Percentiles rank a stretch among this genome's conserved stretches.
Evolutionary conservation across 2,329 filamentous ascomycete species (phyloP).

Genomic region (Decorospora gaudefroyi): DNA sequence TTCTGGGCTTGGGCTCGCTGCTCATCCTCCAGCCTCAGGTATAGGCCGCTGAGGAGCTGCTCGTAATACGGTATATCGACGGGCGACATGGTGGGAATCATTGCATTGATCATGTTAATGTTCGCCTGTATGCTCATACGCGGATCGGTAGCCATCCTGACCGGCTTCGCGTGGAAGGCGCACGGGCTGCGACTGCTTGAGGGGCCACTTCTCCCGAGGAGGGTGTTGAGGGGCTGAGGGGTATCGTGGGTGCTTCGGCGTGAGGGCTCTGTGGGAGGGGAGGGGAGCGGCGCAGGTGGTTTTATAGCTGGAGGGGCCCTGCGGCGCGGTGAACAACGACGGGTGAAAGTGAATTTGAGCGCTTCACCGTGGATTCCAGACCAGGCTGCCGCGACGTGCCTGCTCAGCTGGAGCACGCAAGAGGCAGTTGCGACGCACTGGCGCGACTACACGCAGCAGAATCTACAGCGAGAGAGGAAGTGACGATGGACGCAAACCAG

Average conservation of each 20-base stretch:
- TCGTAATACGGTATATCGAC: slow-evolving; percentile 8
- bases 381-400: slow-evolving; percentile 12
- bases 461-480: not conserved
- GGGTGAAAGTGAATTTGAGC: slow-evolving; percentile 3
- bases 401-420: slow-evolving; percentile 1
- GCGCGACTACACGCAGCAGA: too few species aligned
- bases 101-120: slow-evolving; percentile 7
- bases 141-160: not conserved
- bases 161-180: too few species aligned
- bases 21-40: not conserved
- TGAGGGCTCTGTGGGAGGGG: not conserved
- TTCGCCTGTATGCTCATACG: slow-evolving; percentile 1
- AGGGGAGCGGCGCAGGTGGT: slow-evolving; percentile 3
- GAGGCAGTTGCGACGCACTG: slow-evolving; percentile 1
- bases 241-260: not conserved
- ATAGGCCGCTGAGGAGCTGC: slow-evolving; percentile 3
- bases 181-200: too few species aligned
- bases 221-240: not conserved
- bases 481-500: slow-evolving; percentile 2
- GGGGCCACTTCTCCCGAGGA: slow-evolving; percentile 1
- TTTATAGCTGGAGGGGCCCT: slow-evolving; percentile 2
- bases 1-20: not conserved
- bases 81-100: slow-evolving; percentile 4
- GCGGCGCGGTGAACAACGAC: slow-evolving; percentile 1
- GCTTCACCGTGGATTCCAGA: slow-evolving; percentile 6